These are phyloP conservation scores for Pythium phragmiticola DNA, from an alignment of 352 stramenopile species.

Conservation along the genomic window DNA sequence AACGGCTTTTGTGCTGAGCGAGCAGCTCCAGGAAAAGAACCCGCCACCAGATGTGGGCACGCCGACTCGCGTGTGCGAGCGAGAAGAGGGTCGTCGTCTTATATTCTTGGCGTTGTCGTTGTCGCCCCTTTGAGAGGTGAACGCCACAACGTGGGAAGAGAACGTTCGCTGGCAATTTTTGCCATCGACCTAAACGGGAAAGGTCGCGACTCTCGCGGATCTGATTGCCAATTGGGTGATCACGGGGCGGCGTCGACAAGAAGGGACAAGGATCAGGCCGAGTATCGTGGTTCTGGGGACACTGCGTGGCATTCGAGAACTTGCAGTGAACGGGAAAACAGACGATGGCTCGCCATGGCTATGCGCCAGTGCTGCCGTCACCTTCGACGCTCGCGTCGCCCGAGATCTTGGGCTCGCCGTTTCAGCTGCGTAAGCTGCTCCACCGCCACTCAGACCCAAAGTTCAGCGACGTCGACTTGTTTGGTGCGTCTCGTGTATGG, in stretches of 20 bases:
- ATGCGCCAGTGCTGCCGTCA: slow-evolving; percentile 10
- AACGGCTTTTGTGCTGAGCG: neutral
- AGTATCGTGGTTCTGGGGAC: neutral
- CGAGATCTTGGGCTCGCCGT: slow-evolving; percentile 23
- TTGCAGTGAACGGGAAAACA: neutral
- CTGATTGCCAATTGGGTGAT: neutral
- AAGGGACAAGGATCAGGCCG: neutral
- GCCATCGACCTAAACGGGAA: neutral
- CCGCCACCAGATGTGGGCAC: neutral
- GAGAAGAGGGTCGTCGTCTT: no score
- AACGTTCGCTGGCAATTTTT: neutral
- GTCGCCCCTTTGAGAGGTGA: neutral
- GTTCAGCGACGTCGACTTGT: slow-evolving; percentile 41
- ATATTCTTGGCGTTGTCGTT: slow-evolving; percentile 3
- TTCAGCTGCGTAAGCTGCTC: slow-evolving; percentile 34
- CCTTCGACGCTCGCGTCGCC: slow-evolving; percentile 9
- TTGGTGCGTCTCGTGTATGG: neutral
- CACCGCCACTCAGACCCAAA: slow-evolving; percentile 67
- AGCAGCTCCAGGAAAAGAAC: slow-evolving; percentile 1
- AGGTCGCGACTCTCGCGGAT: neutral
- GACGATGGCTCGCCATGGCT: neutral
- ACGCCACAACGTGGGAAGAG: neutral
- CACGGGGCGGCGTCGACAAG: neutral
- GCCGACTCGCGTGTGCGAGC: no score
- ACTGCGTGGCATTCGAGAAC: neutral